A percentile compares a stretch with the other conserved stretches of the same genome.
Evolutionary conservation across 805 yeast species (phyloP).

Genomic region (Yarrowia yakushimensis): DNA sequence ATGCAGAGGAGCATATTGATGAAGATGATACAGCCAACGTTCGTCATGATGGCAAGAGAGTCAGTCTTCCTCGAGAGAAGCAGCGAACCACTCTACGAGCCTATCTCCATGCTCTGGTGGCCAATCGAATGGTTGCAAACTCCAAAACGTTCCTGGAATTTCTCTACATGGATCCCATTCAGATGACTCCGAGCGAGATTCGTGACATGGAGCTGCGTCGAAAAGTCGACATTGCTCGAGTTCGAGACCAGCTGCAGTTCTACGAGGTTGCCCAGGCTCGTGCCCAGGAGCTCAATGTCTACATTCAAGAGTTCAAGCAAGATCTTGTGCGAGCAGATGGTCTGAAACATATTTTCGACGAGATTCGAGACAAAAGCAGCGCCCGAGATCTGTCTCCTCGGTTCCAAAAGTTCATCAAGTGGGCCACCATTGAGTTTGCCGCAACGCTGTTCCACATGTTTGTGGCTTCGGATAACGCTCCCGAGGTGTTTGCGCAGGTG

Average conservation of each 20-base stretch:
- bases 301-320: constrained; percentile 57
- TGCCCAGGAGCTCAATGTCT: constrained; percentile 51
- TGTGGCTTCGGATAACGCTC: constrained; percentile 75
- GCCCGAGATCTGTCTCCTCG: constrained; percentile 63
- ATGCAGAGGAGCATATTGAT: constrained; percentile 28
- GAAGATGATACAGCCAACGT: constrained; percentile 29
- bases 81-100: constrained; percentile 75
- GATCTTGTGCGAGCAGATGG: constrained; percentile 54
- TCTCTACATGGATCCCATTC: constrained; percentile 43
- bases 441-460: constrained; percentile 78
- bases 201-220: constrained; percentile 57
- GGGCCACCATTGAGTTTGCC: constrained; percentile 80
- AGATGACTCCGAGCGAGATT: constrained; percentile 44
- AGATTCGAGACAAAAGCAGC: constrained; percentile 53
- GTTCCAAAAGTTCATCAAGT: constrained; percentile 65
- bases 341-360: constrained; percentile 57
- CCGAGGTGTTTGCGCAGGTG: constrained; percentile 68
- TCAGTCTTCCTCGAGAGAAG: constrained; percentile 62
- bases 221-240: constrained; percentile 57
- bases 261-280: constrained; percentile 63
- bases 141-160: constrained; percentile 54
- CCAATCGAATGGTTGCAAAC: constrained; percentile 53
- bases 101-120: constrained; percentile 54
- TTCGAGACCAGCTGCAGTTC: constrained; percentile 65
- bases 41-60: not conserved